Conservation (phyloP, 345 rosid genomes). For the Durio zibethinus region DNA sequence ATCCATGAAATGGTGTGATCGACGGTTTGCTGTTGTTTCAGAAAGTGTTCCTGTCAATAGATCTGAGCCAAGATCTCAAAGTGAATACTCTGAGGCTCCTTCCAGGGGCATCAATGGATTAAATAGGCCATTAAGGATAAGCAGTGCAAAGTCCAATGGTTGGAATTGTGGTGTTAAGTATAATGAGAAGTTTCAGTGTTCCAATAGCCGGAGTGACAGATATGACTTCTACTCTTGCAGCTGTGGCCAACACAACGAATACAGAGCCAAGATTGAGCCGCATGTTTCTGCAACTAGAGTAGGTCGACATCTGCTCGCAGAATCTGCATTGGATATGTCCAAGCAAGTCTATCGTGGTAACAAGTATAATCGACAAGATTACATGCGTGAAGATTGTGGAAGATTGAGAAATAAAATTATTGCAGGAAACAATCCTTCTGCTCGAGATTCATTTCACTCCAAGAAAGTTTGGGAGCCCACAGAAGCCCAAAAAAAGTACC, state of each 20-base stretch:
- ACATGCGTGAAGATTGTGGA: constrained; percentile 45
- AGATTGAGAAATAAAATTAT: constrained; percentile 51
- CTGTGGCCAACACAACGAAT: constrained; percentile 56
- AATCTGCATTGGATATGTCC: constrained; percentile 50
- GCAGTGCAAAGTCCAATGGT: constrained; percentile 40
- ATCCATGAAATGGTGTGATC: constrained; percentile 59
- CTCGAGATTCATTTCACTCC: constrained; percentile 40
- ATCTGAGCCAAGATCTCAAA: constrained; percentile 48
- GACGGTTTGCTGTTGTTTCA: constrained; percentile 41
- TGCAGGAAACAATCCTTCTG: constrained; percentile 34
- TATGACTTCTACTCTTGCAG: constrained; percentile 56
- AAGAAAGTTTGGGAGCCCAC: constrained; percentile 82
- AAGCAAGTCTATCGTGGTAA: constrained; percentile 52
- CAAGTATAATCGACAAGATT: constrained; percentile 53
- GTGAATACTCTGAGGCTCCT: constrained; percentile 50
- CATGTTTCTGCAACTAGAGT: constrained; percentile 48
- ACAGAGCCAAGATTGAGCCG: constrained; percentile 54
- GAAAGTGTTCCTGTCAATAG: constrained; percentile 48
- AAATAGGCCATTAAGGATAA: constrained; percentile 49
- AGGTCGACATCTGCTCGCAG: constrained; percentile 42
- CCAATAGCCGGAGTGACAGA: constrained; percentile 51
- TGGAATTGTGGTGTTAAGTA: constrained; percentile 50
- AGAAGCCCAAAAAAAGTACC: constrained; percentile 59
- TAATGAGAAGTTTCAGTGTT: constrained; percentile 54
- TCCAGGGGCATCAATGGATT: constrained; percentile 50